A percentile compares a stretch with the other conserved stretches of the same genome.
phyloP scores from a whole-genome alignment of 1,284 basidiomycete genomes.

The Ustilago loliicola region DNA sequence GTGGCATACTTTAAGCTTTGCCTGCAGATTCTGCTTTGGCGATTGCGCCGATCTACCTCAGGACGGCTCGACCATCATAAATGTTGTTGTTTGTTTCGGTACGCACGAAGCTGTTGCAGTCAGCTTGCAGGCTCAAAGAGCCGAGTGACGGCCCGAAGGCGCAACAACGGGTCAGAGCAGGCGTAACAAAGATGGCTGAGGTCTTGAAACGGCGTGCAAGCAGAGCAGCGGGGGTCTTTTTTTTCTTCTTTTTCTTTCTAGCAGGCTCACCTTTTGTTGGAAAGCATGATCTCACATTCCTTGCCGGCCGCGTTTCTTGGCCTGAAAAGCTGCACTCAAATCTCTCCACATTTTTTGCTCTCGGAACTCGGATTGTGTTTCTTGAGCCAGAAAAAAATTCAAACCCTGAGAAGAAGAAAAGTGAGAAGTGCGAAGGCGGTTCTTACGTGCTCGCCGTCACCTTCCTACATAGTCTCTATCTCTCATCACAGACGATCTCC shows the following conservation, averaged over 20 bases:
- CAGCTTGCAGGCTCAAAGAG: too few species aligned
- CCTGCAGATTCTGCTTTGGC: not conserved
- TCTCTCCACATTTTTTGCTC: not conserved
- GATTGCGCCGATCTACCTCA: not conserved
- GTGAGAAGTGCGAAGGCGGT: not conserved
- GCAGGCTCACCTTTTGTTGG: too few species aligned
- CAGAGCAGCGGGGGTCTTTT: too few species aligned
- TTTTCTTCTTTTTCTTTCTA: too few species aligned
- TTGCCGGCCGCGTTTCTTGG: too few species aligned
- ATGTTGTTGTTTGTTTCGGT: not conserved
- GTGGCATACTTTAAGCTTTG: not conserved
- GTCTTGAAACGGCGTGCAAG: too few species aligned
- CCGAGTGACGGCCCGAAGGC: too few species aligned
- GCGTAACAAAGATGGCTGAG: too few species aligned
- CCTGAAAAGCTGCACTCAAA: too few species aligned
- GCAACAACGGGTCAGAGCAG: too few species aligned
- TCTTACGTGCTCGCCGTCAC: not conserved
- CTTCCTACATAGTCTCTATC: not conserved
- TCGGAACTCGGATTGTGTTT: slow-evolving; percentile 1
- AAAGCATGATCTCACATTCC: too few species aligned
- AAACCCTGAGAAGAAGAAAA: slow-evolving; percentile 31
- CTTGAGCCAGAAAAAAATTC: slow-evolving; percentile 4
- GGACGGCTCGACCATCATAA: not conserved
- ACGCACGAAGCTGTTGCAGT: too few species aligned
- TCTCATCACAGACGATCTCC: not conserved